These are phyloP conservation scores for Pelargonium fulgidum DNA, from an alignment of 441 rosid genomes.

Conservation along the genomic window DNA sequence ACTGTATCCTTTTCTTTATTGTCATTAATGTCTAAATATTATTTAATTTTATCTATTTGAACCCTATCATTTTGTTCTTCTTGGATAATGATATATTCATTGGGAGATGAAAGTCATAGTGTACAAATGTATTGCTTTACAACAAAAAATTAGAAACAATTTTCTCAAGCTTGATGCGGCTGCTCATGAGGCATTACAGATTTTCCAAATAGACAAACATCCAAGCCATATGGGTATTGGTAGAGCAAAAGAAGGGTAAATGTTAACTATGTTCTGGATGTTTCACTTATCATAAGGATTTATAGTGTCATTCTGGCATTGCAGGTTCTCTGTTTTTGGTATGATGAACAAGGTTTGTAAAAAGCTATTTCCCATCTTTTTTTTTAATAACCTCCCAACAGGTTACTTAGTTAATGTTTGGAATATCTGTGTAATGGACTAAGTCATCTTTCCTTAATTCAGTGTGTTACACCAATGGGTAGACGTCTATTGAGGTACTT, in stretches of 20 bases:
- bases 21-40: constrained; percentile 18
- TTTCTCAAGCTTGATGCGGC: constrained; percentile 91
- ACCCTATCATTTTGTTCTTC: constrained; percentile 2
- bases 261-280: constrained; percentile 13
- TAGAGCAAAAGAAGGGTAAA: constrained; percentile 97
- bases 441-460: constrained; percentile 30
- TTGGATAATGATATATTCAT: background rate
- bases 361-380: constrained; percentile 7
- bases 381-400: background rate
- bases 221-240: constrained; percentile 99
- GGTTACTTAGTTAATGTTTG: constrained; percentile 17
- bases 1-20: constrained; percentile 51
- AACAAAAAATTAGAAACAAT: constrained; percentile 44
- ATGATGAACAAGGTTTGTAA: constrained; percentile 88
- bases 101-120: constrained; percentile 13
- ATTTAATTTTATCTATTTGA: constrained; percentile 10
- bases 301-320: constrained; percentile 27
- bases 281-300: constrained; percentile 21
- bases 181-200: constrained; percentile 91
- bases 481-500: constrained; percentile 76
- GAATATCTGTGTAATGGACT: constrained; percentile 26
- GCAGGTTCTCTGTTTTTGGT: constrained; percentile 96
- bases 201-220: constrained; percentile 88
- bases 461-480: constrained; percentile 95
- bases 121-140: constrained; percentile 35